A percentile compares a stretch with the other conserved stretches of the same genome.
Evolutionary conservation across 2,329 filamentous ascomycete genomes (phyloP).

Genomic region (Trichoderma koningiopsis): DNA sequence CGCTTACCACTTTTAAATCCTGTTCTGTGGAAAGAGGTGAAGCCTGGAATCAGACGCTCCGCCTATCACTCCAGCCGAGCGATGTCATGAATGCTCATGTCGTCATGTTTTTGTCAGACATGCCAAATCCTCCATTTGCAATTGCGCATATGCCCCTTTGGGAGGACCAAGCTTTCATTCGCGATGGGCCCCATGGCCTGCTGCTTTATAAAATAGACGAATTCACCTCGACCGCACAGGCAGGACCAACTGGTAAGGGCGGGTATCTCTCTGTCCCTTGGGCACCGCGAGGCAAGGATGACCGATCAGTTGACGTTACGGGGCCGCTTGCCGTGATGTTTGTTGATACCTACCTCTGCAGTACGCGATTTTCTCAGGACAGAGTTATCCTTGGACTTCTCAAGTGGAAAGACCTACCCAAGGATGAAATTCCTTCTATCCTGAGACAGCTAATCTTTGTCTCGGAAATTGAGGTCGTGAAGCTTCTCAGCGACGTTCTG

Average conservation of each 20-base stretch:
- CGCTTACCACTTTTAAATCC: constrained; percentile 85
- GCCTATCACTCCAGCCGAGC: constrained; percentile 74
- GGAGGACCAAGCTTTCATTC: constrained; percentile 86
- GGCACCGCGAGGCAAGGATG: constrained; percentile 67
- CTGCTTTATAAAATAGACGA: constrained; percentile 92
- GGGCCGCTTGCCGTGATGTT: constrained; percentile 79
- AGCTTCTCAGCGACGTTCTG: constrained; percentile 85
- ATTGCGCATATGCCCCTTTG: constrained; percentile 92
- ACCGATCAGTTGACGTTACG: constrained; percentile 72
- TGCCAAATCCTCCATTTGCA: constrained; percentile 85
- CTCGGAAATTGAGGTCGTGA: constrained; percentile 96
- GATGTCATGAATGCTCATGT: constrained; percentile 84
- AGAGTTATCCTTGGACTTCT: constrained; percentile 80
- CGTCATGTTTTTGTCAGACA: constrained; percentile 85
- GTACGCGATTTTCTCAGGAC: constrained; percentile 92
- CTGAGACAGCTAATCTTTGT: constrained; percentile 88
- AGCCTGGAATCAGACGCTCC: constrained; percentile 85
- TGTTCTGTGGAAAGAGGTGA: constrained; percentile 77
- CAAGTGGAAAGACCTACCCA: constrained; percentile 78
- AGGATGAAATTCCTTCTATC: constrained; percentile 71
- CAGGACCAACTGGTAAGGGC: constrained; percentile 68
- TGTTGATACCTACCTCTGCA: constrained; percentile 85
- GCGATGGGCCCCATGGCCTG: constrained; percentile 79
- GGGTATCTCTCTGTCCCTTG: constrained; percentile 87
- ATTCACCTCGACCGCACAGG: constrained; percentile 70